Percentiles rank a stretch among this genome's conserved stretches.
Evolutionary conservation across 1,284 basidiomycete species (phyloP).

Genomic region (Pisolithus thermaeus): DNA sequence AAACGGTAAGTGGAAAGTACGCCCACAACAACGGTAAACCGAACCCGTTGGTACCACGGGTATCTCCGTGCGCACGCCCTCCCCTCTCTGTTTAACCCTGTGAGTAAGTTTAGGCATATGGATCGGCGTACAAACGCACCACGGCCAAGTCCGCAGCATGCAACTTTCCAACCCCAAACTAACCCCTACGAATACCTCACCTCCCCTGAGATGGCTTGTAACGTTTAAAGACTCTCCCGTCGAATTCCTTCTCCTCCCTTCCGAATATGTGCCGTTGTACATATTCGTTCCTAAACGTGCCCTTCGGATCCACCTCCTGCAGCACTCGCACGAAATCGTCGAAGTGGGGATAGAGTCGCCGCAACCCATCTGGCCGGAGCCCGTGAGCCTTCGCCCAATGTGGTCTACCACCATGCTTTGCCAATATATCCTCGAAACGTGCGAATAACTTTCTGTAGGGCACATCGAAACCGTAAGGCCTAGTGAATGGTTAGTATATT

Average conservation of each 20-base stretch:
- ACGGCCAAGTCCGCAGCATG: too few relatives aligned
- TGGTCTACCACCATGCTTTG: conserved; percentile 75
- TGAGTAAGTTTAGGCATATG: too few relatives aligned
- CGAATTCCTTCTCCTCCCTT: conserved; percentile 37
- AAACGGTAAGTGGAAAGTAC: too few relatives aligned
- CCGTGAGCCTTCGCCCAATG: conserved; percentile 97
- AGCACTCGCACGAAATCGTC: conserved; percentile 74
- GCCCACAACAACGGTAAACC: too few relatives aligned
- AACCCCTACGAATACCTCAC: conserved; percentile 2
- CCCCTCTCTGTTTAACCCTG: too few relatives aligned
- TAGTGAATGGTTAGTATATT: conserved; percentile 24
- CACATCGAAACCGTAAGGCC: conserved; percentile 88
- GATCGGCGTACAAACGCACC: too few relatives aligned
- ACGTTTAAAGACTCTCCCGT: conserved; percentile 51
- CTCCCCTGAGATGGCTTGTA: conserved; percentile 4
- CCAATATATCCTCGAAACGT: conserved; percentile 74
- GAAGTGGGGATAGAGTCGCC: conserved; percentile 77
- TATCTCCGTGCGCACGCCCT: too few relatives aligned
- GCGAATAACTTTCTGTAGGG: conserved; percentile 81
- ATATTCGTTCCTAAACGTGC: conserved; percentile 78
- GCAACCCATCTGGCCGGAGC: conserved; percentile 63
- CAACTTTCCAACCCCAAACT: too few relatives aligned
- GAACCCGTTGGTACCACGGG: too few relatives aligned
- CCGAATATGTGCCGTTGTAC: conserved; percentile 72
- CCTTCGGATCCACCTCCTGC: conserved; percentile 71